These are phyloP conservation scores for Craspedostauros australis DNA, from an alignment of 108 stramenopile species.

Conservation along the genomic window DNA sequence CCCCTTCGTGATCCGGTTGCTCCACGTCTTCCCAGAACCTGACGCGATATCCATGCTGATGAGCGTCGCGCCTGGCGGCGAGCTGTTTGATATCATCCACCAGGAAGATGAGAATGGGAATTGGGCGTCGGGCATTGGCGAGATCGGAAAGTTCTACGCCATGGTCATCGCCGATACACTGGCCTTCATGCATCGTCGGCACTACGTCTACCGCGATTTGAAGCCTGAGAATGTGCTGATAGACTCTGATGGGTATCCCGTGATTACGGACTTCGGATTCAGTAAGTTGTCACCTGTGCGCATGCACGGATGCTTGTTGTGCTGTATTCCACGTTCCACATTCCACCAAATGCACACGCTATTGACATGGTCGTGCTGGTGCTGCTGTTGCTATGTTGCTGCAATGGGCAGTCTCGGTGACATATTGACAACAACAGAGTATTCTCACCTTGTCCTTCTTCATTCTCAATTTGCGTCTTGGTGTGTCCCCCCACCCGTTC, in stretches of 20 bases:
- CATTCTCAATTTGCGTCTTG: neutral
- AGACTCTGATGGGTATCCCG: constrained; percentile 80
- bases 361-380: neutral
- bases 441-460: constrained; percentile 5
- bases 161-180: constrained; percentile 63
- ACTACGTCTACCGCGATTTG: constrained; percentile 77
- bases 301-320: neutral
- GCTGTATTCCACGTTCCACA: neutral
- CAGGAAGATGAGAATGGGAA: constrained; percentile 24
- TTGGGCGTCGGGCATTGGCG: constrained; percentile 23
- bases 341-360: neutral
- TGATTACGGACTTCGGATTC: constrained; percentile 89
- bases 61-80: constrained; percentile 68
- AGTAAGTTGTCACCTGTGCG: no score
- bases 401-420: no score
- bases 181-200: constrained; percentile 69
- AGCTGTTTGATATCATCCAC: constrained; percentile 66
- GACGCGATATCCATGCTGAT: constrained; percentile 44
- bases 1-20: constrained; percentile 88
- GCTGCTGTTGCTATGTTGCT: neutral
- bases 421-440: no score
- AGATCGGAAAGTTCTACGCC: constrained; percentile 61
- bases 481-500: neutral
- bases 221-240: constrained; percentile 92
- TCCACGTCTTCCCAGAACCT: constrained; percentile 74